phyloP scores from a whole-genome alignment of 345 rosid species.

The Lagerstroemia speciosa region DNA sequence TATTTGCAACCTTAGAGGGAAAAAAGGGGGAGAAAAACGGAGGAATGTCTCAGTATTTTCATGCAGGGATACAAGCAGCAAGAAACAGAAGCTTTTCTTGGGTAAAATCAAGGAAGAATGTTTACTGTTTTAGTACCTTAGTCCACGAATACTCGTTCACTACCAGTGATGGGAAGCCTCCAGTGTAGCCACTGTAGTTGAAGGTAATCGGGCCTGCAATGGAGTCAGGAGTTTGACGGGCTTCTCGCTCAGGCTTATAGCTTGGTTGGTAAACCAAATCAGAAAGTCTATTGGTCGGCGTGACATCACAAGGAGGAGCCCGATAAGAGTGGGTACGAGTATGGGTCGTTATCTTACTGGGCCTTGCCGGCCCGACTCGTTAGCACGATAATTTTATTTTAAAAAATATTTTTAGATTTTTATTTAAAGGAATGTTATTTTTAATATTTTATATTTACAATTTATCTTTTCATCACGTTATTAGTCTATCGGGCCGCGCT shows the following conservation, averaged over 20 bases:
- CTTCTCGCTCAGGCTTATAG: not conserved
- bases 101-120: not conserved
- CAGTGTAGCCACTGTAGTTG: slow-evolving; percentile 13
- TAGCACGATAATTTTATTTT: no score
- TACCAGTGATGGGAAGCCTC: slow-evolving; percentile 19
- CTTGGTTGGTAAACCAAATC: not conserved
- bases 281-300: no score
- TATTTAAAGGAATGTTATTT: no score
- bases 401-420: no score
- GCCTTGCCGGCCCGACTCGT: no score
- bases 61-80: not conserved
- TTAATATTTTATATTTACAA: no score
- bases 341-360: no score
- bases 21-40: not conserved
- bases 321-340: no score
- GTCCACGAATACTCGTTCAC: slow-evolving; percentile 28
- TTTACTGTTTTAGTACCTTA: slow-evolving; percentile 11
- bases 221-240: no score
- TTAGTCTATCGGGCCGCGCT: no score
- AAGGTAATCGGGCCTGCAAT: slow-evolving; percentile 27
- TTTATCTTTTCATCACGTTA: no score
- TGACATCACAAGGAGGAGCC: no score
- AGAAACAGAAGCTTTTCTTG: not conserved
- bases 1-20: slow-evolving; percentile 24
- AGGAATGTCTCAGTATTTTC: not conserved